Evolutionary conservation across 441 rosid genomes (phyloP).

Genomic region (Francoa sonchifolia): DNA sequence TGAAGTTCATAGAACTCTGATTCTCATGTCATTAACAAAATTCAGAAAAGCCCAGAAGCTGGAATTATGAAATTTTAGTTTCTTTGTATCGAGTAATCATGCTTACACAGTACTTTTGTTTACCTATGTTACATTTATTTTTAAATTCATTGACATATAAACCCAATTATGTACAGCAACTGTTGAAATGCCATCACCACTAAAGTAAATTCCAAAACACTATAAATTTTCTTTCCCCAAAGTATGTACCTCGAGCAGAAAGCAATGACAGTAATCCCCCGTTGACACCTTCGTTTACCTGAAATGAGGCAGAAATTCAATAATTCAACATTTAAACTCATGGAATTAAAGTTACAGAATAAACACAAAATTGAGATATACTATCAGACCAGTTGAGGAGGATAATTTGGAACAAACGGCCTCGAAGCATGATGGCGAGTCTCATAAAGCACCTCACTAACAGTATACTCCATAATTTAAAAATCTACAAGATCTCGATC

Average conservation of each 20-base stretch:
- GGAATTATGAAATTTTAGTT: too few relatives aligned
- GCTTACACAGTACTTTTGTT: too few relatives aligned
- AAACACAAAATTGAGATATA: neutral
- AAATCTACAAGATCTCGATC: conserved; percentile 5
- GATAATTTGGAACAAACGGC: conserved; percentile 47
- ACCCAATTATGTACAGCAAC: neutral
- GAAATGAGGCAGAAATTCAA: conserved; percentile 8
- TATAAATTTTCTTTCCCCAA: too few relatives aligned
- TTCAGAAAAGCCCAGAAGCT: too few relatives aligned
- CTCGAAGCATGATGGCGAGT: conserved; percentile 54
- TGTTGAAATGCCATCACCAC: neutral
- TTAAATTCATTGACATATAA: neutral
- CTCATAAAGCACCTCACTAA: conserved; percentile 46
- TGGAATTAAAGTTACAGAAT: neutral
- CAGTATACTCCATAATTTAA: conserved; percentile 16
- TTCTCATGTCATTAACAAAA: too few relatives aligned
- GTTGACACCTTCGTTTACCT: conserved; percentile 33
- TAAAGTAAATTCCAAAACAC: neutral
- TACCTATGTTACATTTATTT: too few relatives aligned
- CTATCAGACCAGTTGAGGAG: conserved; percentile 48
- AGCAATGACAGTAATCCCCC: conserved; percentile 45
- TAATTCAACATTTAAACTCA: conserved; percentile 7
- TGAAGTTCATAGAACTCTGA: too few relatives aligned
- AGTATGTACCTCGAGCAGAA: conserved; percentile 33
- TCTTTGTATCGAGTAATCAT: too few relatives aligned